Percentiles rank a stretch among this genome's conserved stretches.
Conservation (phyloP, 495 filamentous ascomycete genomes). For the Daldinia loculata region DNA sequence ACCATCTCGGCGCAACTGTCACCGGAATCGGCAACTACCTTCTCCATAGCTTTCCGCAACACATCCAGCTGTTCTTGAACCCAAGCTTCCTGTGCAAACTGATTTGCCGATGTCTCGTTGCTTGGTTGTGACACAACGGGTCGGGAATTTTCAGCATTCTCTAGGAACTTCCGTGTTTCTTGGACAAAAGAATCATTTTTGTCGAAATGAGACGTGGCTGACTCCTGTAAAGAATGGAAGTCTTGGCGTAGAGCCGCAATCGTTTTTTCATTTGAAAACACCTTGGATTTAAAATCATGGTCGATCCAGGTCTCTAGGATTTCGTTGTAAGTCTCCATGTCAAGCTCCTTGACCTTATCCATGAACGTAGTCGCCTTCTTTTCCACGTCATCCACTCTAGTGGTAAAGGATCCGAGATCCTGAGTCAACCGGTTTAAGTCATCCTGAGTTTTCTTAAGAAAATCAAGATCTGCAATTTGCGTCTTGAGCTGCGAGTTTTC, state of each 20-base stretch:
- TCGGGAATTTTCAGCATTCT: neutral
- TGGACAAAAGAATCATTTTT: slow-evolving; percentile 11
- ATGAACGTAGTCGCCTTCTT: slow-evolving; percentile 10
- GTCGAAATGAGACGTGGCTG: slow-evolving; percentile 1
- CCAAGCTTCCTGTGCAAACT: neutral
- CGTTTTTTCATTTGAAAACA: slow-evolving; percentile 20
- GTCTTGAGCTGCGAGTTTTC: slow-evolving; percentile 25
- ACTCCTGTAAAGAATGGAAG: slow-evolving; percentile 7
- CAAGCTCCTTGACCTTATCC: slow-evolving; percentile 40
- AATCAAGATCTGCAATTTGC: slow-evolving; percentile 3
- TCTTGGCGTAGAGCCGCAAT: slow-evolving; percentile 8
- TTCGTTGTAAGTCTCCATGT: slow-evolving; percentile 37
- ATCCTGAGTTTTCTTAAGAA: neutral
- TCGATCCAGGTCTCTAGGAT: slow-evolving; percentile 37
- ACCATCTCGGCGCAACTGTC: slow-evolving; percentile 34
- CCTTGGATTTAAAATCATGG: slow-evolving; percentile 38
- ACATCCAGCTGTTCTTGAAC: slow-evolving; percentile 22
- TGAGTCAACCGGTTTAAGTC: slow-evolving; percentile 10
- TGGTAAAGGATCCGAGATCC: slow-evolving; percentile 13
- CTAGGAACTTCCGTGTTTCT: slow-evolving; percentile 3
- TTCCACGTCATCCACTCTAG: slow-evolving; percentile 18
- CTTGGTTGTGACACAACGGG: neutral
- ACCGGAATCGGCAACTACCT: slow-evolving; percentile 13
- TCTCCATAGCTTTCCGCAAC: slow-evolving; percentile 5
- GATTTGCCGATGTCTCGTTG: neutral